Base-by-base conservation (phyloP, 2,329 filamentous ascomycete genomes). In the Leptographium lundbergii region DNA sequence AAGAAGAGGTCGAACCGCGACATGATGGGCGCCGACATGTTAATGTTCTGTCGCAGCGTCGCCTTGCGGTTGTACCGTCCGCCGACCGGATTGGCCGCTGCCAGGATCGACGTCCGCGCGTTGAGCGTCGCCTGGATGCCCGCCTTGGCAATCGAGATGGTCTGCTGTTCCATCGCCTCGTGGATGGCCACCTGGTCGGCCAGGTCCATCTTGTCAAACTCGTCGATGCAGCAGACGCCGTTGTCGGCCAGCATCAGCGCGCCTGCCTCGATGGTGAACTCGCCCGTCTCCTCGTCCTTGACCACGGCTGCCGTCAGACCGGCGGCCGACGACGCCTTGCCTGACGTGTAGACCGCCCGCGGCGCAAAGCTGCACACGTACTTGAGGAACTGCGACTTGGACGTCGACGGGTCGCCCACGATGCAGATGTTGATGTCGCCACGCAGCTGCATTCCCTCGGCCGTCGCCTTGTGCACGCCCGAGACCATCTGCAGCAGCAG, bases 121-220 rank as follows among this genome's bases (percentile, higher is more conserved):
- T 99, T 99, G 53, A 99, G 81, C 0, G 94, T 99, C 4, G 94
- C 95, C 71, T 99, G 94, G 61, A 99, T 99, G 67, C 94, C 94
- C 6, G 94, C 94, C 75, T 99, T 99, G 61, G 94, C 92, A 67
- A 99, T 99, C 10, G 91, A 96, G 65, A 99, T 99, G 6, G 94
- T 99, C 74, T 99, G 94, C 77, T 99, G 94, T 81, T 99, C 94
- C 94, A 99, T 99, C 61, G 94, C 94, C 83, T 99, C 94, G 81
- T 99, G 94, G 68, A 99, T 99, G 64, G 94, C 94, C 59, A 99
- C 94, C 75, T 99, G 94, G 71, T 99, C 94, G 57, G 77, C 85
- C 62, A 99, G 88, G 68, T 99, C 94, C 94, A 99, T 99, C 77
- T 99, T 99, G 82, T 99, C 94, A 67, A 99, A 99, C 71, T 99